A percentile compares a stretch with the other conserved stretches of the same genome.
Evolutionary conservation across 371 early-diverging fungal species (phyloP).

Genomic region (Zychaea mexicana): DNA sequence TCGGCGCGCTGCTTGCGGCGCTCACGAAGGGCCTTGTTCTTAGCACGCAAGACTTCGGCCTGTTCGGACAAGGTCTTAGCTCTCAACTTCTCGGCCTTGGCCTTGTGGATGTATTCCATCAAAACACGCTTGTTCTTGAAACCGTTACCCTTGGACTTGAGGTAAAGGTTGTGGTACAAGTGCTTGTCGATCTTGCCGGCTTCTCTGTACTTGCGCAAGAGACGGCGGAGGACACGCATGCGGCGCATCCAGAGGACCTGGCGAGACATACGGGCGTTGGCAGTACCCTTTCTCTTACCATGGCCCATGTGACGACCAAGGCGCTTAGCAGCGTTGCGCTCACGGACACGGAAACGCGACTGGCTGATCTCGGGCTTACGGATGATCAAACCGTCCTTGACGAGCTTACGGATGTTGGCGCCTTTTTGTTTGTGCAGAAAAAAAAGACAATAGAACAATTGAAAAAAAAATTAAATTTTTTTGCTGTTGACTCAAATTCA

Average conservation of each 20-base stretch:
- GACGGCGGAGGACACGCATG: constrained; percentile 97
- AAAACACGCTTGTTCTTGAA: constrained; percentile 99
- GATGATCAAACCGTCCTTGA: constrained; percentile 98
- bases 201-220: constrained; percentile 98
- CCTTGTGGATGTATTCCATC: constrained; percentile 99
- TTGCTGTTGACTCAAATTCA: neutral
- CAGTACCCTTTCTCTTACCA: constrained; percentile 99
- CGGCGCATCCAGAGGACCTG: constrained; percentile 99
- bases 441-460: too few species aligned
- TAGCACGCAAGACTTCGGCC: constrained; percentile 97
- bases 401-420: constrained; percentile 96
- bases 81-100: constrained; percentile 99
- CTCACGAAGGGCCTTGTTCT: constrained; percentile 96
- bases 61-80: constrained; percentile 95
- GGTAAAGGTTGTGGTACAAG: constrained; percentile 97
- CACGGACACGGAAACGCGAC: constrained; percentile 97
- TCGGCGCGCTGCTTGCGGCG: constrained; percentile 88
- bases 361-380: constrained; percentile 93
- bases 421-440: constrained; percentile 63
- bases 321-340: constrained; percentile 93
- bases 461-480: neutral
- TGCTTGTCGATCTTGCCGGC: constrained; percentile 98
- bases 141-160: constrained; percentile 99
- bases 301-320: constrained; percentile 99
- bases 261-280: constrained; percentile 99